Base-by-base conservation (phyloP, 257 asterid species). In the Pogostemon cablin region DNA sequence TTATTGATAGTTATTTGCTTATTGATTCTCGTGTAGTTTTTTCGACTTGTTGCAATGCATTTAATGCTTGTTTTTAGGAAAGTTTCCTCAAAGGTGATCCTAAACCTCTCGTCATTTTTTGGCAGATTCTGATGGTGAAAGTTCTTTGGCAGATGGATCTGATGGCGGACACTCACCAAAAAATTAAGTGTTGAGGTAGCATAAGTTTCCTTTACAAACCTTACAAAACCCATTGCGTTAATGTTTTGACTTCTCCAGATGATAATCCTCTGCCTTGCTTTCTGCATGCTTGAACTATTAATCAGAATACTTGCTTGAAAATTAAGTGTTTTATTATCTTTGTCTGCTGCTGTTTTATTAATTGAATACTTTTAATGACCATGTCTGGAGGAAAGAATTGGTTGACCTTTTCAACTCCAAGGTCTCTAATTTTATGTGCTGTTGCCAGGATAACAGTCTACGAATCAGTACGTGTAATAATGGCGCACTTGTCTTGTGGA, bases 81-180 rank as follows among this genome's bases (percentile, higher is more conserved):
- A 4, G 9, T 65, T 52, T 47, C 50, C 65, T 64, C 38, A n/a
- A 47, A 38, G 25, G 53, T 25, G 59, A 61, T 38, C 37, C 20
- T 46, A 38, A 34, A 74, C 50, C 9, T 50, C 44, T 80, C 64
- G 58, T 64, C 73, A 54, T 40, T 35, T 74, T n/a, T 68, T 62
- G 32, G 62, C 86, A 92, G 96, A 82, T 80, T 88, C 96, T 66
- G 96, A 88, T 12, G 84, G 90, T 15, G 91, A 80, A 69, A 89
- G 87, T 75, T 86, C 93, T 73, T 81, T 86, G 12, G 88, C 78
- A 46, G 85, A 80, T 76, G 93, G 87, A 57, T 91, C 97, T 63
- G 90, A 83, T 39, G 86, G 85, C 17, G 83, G 75, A 56, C 72
- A 58, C 43, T 79, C 84, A 54, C 84, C 86, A 55, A 82, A 78